Percentiles rank a stretch among this genome's conserved stretches.
Evolutionary conservation across 805 yeast species (phyloP).

Genomic region (Candida rishiriensis): DNA sequence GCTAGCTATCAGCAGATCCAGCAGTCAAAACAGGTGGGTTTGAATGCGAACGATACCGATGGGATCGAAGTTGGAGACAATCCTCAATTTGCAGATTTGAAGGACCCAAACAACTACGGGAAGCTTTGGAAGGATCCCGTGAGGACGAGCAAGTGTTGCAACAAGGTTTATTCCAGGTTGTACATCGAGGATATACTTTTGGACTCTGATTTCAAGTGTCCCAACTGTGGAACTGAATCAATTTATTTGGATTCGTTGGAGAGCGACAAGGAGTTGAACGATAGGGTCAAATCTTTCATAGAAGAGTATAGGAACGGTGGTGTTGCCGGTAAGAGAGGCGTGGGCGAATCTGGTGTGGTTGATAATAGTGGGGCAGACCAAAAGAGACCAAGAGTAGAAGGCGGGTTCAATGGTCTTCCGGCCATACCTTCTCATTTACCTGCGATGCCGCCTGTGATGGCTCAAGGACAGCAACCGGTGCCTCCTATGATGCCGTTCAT

Average conservation of each 20-base stretch:
- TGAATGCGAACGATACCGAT: conserved; percentile 1
- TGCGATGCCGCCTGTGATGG: conserved; percentile 31
- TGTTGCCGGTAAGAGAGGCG: conserved; percentile 1
- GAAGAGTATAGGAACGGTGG: conserved; percentile 28
- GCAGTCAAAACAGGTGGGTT: conserved; percentile 27
- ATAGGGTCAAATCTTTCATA: conserved; percentile 48
- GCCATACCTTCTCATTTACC: conserved; percentile 18
- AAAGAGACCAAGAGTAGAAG: conserved; percentile 9
- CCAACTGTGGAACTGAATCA: conserved; percentile 74
- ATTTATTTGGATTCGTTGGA: conserved; percentile 68
- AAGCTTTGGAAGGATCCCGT: conserved; percentile 69
- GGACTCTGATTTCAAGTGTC: conserved; percentile 86
- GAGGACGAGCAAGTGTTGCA: conserved; percentile 64
- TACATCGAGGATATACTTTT: conserved; percentile 63
- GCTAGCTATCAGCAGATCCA: conserved; percentile 72
- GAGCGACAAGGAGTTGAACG: conserved; percentile 55
- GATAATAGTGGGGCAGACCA: conserved; percentile 10
- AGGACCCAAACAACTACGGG: conserved; percentile 57
- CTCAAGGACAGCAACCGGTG: conserved; percentile 17
- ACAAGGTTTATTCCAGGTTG: conserved; percentile 50
- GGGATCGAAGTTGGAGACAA: conserved; percentile 22
- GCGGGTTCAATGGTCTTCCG: conserved; percentile 17
- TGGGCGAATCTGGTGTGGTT: conserved; percentile 4
- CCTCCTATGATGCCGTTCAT: conserved; percentile 32
- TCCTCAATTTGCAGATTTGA: conserved; percentile 57